Percentiles rank a stretch among this genome's conserved stretches.
phyloP scores from a whole-genome alignment of 2,329 filamentous ascomycete species.

The Cytospora chrysosperma region DNA sequence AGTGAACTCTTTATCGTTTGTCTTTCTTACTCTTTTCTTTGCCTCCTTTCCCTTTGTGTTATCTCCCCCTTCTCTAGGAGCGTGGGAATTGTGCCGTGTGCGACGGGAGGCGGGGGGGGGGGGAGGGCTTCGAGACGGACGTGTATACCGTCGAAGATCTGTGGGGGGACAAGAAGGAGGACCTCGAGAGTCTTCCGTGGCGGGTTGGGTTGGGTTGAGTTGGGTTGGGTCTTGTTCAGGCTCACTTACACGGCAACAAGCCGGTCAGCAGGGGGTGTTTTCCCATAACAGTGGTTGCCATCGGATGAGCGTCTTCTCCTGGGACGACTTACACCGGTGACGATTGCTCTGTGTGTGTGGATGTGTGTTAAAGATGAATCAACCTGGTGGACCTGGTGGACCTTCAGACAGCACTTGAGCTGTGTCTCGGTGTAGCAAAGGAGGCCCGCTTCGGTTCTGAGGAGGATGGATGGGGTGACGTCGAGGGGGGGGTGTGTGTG shows the following conservation, averaged over 20 bases:
- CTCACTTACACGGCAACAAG: background rate
- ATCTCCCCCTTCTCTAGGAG: no score
- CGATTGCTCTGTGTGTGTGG: background rate
- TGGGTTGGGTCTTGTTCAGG: background rate
- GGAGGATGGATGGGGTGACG: no score
- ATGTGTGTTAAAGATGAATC: no score
- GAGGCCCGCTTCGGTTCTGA: no score
- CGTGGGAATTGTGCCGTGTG: no score
- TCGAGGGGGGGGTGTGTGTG: no score
- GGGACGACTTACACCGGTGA: slow-evolving; percentile 4
- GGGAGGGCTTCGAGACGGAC: slow-evolving; percentile 7
- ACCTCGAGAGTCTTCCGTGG: background rate
- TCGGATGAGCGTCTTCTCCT: background rate
- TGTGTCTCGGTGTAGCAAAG: no score
- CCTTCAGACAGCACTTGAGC: background rate
- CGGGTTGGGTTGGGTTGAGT: no score
- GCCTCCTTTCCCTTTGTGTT: no score
- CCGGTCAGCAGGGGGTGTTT: background rate
- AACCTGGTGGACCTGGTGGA: background rate
- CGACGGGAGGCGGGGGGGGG: no score
- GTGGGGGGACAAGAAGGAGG: background rate
- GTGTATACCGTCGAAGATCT: slow-evolving; percentile 17
- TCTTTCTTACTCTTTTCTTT: background rate
- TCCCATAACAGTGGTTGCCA: background rate
- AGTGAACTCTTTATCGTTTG: no score